Conservation (phyloP, 2,329 filamentous ascomycete genomes). For the Golovinomyces cichoracearum region DNA sequence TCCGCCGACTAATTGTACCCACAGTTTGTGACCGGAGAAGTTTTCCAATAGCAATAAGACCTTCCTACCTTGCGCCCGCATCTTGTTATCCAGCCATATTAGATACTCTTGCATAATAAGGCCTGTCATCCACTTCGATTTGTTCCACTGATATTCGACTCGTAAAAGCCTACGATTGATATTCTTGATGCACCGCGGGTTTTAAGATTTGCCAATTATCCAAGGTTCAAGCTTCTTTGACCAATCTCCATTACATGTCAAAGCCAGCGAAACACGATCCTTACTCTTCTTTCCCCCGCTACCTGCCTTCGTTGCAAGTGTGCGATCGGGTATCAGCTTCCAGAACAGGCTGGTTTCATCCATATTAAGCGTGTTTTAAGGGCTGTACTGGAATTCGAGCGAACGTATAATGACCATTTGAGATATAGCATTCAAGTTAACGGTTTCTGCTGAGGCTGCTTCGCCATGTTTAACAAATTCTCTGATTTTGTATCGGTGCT, state of each 20-base stretch:
- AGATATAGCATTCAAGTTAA: not conserved
- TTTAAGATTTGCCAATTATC: slow-evolving; percentile 2
- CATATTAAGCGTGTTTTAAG: not conserved
- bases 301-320: not conserved
- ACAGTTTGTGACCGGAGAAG: slow-evolving; percentile 1
- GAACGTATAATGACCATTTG: not conserved
- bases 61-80: not conserved
- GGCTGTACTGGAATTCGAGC: not conserved
- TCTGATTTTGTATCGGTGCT: slow-evolving; percentile 2
- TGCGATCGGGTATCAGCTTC: slow-evolving; percentile 2
- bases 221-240: slow-evolving; percentile 1
- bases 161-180: not conserved
- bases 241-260: not conserved
- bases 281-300: slow-evolving; percentile 2
- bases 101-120: slow-evolving; percentile 2
- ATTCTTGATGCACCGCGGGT: slow-evolving; percentile 1
- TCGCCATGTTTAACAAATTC: slow-evolving; percentile 2
- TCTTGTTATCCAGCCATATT: slow-evolving; percentile 2
- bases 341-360: slow-evolving; percentile 2
- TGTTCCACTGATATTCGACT: slow-evolving; percentile 2
- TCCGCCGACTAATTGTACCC: not conserved
- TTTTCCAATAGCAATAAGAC: slow-evolving; percentile 1
- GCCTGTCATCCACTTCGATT: slow-evolving; percentile 3
- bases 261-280: slow-evolving; percentile 1
- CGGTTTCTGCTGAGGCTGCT: not conserved